Evolutionary conservation across 2,329 filamentous ascomycete genomes (phyloP).

Genomic region (Herpotrichia juniperi): DNA sequence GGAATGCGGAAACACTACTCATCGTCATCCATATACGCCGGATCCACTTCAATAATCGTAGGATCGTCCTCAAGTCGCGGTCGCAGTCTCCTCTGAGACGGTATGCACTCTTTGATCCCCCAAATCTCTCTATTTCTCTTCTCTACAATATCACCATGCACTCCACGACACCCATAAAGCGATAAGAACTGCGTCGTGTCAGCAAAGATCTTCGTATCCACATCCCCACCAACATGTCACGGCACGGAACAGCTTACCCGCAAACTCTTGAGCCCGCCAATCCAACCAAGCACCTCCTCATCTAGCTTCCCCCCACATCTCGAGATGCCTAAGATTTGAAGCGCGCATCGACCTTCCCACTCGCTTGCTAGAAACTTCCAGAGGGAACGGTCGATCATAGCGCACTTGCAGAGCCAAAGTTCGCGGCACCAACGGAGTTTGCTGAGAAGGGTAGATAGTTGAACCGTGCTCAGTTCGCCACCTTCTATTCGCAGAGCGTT

Average conservation of each 20-base stretch:
- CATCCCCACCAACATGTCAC: constrained; percentile 9
- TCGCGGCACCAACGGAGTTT: constrained; percentile 22
- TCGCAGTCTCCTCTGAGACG: constrained; percentile 15
- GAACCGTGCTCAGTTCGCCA: constrained; percentile 20
- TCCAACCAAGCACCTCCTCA: constrained; percentile 19
- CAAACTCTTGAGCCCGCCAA: constrained; percentile 21
- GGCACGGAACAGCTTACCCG: constrained; percentile 23
- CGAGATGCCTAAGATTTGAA: constrained; percentile 26
- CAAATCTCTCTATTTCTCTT: constrained; percentile 29
- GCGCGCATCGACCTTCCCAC: constrained; percentile 19
- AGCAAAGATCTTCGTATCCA: neutral
- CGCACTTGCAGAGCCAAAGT: constrained; percentile 29
- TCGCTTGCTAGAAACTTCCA: constrained; percentile 26
- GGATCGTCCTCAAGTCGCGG: constrained; percentile 5
- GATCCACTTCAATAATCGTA: constrained; percentile 40
- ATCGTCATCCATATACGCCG: constrained; percentile 26
- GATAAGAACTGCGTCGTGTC: constrained; percentile 25
- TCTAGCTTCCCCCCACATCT: constrained; percentile 29
- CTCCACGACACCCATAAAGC: constrained; percentile 32
- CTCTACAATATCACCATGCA: constrained; percentile 25
- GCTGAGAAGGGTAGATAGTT: constrained; percentile 25
- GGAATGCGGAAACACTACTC: neutral
- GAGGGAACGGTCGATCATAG: constrained; percentile 18
- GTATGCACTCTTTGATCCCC: constrained; percentile 29
- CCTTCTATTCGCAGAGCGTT: constrained; percentile 27